phyloP scores from a whole-genome alignment of 2,329 filamentous ascomycete genomes.

The Ophiosphaerella herpotricha region DNA sequence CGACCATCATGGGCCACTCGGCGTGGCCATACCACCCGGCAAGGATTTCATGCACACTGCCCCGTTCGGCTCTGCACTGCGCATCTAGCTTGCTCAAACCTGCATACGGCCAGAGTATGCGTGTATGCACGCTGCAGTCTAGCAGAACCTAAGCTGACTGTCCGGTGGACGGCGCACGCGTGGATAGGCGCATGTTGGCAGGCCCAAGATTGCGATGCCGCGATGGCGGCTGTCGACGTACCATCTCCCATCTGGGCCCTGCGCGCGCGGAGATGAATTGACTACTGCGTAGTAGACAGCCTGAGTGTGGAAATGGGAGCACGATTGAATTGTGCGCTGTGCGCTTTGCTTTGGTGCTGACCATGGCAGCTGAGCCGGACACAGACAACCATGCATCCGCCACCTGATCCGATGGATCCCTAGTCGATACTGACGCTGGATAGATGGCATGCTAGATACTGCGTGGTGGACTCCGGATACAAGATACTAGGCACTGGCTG shows the following conservation, averaged over 20 bases:
- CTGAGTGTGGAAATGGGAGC: slow-evolving; percentile 32
- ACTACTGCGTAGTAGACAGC: background rate
- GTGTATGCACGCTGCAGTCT: slow-evolving; percentile 42
- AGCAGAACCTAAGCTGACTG: slow-evolving; percentile 46
- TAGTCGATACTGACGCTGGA: slow-evolving; percentile 2
- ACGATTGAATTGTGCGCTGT: background rate
- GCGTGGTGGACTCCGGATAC: too few species aligned
- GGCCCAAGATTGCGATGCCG: slow-evolving; percentile 40
- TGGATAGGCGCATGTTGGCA: slow-evolving; percentile 38
- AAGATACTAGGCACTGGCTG: too few species aligned
- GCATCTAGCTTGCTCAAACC: slow-evolving; percentile 43
- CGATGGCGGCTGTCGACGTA: slow-evolving; percentile 29
- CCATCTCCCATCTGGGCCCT: slow-evolving; percentile 21
- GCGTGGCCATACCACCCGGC: slow-evolving; percentile 43
- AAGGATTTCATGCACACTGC: slow-evolving; percentile 47
- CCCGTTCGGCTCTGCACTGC: slow-evolving; percentile 43
- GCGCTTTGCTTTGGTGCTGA: background rate
- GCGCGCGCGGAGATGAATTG: slow-evolving; percentile 42
- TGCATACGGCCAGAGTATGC: slow-evolving; percentile 44
- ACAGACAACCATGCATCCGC: slow-evolving; percentile 30
- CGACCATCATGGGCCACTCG: slow-evolving; percentile 38
- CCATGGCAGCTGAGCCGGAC: slow-evolving; percentile 38
- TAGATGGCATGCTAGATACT: background rate
- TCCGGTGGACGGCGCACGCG: slow-evolving; percentile 35
- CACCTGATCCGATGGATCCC: slow-evolving; percentile 16